Base-by-base conservation (phyloP, 306 rosid genomes). In the Fragaria vesca region DNA sequence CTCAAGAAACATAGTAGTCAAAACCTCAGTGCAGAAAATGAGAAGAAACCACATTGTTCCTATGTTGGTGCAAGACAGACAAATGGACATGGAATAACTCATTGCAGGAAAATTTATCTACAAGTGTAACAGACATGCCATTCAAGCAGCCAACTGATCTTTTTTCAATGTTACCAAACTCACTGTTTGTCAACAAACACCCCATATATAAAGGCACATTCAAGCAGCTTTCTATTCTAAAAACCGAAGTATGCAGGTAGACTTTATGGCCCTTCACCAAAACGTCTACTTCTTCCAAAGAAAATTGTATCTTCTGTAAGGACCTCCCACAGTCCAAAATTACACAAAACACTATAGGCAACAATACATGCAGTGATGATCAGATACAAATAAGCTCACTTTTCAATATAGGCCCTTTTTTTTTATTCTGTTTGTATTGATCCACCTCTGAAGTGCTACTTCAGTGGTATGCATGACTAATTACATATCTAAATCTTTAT, bases 21-120 rank as follows among this genome's bases (percentile, higher is more conserved):
- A 60, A 72, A 82, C n/a, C 75, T 76, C 76, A 65, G 79, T 20
- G 73, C 76, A 73, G 21, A 73, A 15, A 42, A 12, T 3, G 38
- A 42, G 54, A 24, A 74, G 8, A 73, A 28, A 42, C 52, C 15
- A 10, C 61, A 21, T 15, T 15, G 4, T 42, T 58, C 45, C 20
- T 50, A 4, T 63, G 61, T 42, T 36, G 57, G 69, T 32, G 67
- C 47, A 11, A 50, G 34, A 45, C 5, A 70, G 4, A 62, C 26
- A 63, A 51, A n/a, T 13, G 3, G 8, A 43, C 3, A 30, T 15
- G 77, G 34, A 74, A 72, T 17, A 77, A 72, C 21, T 24, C 67
- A 46, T 51, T 26, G 32, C 76, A n/a, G 54, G 11, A 67, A 60
- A 78, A 76, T 61, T 72, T 70, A 62, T 58, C 72, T 12, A 48